These are phyloP conservation scores for Cadophora gregata DNA, from an alignment of 2,329 filamentous ascomycete genomes.

Conservation along the genomic window DNA sequence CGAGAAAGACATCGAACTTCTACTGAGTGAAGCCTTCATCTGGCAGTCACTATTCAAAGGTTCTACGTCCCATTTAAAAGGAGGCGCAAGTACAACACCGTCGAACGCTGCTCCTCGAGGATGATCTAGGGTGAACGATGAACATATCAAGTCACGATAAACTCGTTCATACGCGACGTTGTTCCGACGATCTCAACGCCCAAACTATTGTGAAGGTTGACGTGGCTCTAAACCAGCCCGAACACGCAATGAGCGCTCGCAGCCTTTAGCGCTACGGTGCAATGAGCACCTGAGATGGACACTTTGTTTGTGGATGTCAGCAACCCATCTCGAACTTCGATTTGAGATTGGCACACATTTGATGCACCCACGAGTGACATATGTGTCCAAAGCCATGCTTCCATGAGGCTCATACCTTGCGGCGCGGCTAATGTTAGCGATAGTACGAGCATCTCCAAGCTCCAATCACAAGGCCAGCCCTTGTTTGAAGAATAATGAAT, in stretches of 20 bases:
- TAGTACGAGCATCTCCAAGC: neutral
- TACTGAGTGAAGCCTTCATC: slow-evolving; percentile 96
- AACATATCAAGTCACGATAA: neutral
- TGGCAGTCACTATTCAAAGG: slow-evolving; percentile 98
- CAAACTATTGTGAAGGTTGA: no score
- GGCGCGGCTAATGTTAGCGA: neutral
- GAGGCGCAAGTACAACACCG: slow-evolving; percentile 46
- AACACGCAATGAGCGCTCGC: neutral
- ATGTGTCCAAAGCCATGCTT: neutral
- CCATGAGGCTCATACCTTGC: neutral
- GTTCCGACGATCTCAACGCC: neutral
- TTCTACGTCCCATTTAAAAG: slow-evolving; percentile 84
- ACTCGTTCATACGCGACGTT: neutral
- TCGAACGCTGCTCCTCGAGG: slow-evolving; percentile 36
- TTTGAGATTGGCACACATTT: neutral
- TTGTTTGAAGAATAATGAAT: neutral
- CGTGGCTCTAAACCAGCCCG: neutral
- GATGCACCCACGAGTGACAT: neutral
- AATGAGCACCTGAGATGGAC: neutral
- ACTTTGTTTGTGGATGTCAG: neutral
- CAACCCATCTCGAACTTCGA: neutral
- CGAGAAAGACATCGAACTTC: slow-evolving; percentile 95
- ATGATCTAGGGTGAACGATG: slow-evolving; percentile 15
- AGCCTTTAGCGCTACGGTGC: neutral
- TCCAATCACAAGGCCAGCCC: neutral